Percentiles rank a stretch among this genome's conserved stretches.
phyloP scores from a whole-genome alignment of 768 basidiomycete genomes.

The Kwoniella shandongensis region DNA sequence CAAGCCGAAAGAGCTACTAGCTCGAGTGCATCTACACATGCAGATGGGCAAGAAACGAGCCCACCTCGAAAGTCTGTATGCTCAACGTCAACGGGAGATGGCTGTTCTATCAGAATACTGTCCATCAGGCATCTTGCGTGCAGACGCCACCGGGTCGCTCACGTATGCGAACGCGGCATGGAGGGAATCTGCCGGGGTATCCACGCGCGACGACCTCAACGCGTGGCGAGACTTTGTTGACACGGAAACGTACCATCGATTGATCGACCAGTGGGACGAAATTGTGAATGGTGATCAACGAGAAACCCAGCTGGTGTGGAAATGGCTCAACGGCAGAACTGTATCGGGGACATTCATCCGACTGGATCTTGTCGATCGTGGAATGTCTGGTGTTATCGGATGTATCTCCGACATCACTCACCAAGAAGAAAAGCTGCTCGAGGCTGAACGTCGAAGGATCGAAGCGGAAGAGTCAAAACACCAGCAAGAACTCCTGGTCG shows the following conservation, averaged over 20 bases:
- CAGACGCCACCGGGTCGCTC: constrained; percentile 22
- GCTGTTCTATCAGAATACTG: constrained; percentile 28
- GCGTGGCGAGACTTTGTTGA: constrained; percentile 22
- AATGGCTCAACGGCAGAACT: constrained; percentile 25
- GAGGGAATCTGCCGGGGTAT: constrained; percentile 5
- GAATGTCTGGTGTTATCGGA: constrained; percentile 25
- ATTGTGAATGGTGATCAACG: constrained; percentile 20
- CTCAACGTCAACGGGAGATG: constrained; percentile 26
- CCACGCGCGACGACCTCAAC: constrained; percentile 8
- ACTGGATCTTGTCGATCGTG: constrained; percentile 24
- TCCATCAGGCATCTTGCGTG: constrained; percentile 32
- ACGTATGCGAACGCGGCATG: constrained; percentile 23
- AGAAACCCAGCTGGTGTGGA: constrained; percentile 24
- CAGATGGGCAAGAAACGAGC: constrained; percentile 52
- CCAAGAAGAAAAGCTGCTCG: constrained; percentile 24
- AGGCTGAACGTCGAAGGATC: constrained; percentile 21
- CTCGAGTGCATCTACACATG: constrained; percentile 54
- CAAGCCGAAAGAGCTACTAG: constrained; percentile 51
- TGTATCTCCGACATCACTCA: constrained; percentile 32
- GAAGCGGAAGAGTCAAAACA: constrained; percentile 34
- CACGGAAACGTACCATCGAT: constrained; percentile 5
- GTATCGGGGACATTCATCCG: constrained; percentile 29
- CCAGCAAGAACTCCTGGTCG: constrained; percentile 47
- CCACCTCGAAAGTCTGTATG: constrained; percentile 27
- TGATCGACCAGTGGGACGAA: constrained; percentile 20